Evolutionary conservation across 768 basidiomycete genomes (phyloP).

Genomic region (Hemileccinum rubropunctum): DNA sequence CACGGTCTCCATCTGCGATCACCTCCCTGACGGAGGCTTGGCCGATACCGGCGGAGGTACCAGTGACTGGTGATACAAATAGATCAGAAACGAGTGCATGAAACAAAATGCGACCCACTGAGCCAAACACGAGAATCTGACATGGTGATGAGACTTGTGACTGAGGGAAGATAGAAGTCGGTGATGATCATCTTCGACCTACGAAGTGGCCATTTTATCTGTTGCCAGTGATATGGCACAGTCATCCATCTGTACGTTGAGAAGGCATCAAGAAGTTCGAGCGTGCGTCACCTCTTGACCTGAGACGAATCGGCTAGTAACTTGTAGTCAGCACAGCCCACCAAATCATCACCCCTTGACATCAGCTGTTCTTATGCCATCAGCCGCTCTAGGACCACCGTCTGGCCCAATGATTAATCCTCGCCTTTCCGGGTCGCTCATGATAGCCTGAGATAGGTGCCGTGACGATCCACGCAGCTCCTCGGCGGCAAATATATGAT

Average conservation of each 20-base stretch:
- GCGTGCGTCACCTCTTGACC: too few species aligned
- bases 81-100: neutral
- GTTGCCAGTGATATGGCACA: neutral
- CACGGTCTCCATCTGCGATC: constrained; percentile 26
- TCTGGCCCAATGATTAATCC: too few species aligned
- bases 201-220: constrained; percentile 9
- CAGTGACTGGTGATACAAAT: constrained; percentile 33
- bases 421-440: too few species aligned
- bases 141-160: constrained; percentile 7
- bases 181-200: neutral
- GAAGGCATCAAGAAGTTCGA: too few species aligned
- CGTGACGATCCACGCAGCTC: too few species aligned
- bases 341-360: too few species aligned
- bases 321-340: too few species aligned
- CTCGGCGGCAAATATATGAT: too few species aligned
- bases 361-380: too few species aligned
- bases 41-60: constrained; percentile 41
- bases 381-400: too few species aligned
- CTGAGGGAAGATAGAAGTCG: neutral
- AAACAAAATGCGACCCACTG: constrained; percentile 5
- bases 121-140: constrained; percentile 23
- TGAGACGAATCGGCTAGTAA: too few species aligned
- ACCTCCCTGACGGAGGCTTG: constrained; percentile 27
- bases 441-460: too few species aligned
- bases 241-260: neutral